phyloP scores from a whole-genome alignment of 2,329 filamentous ascomycete species.

The Phialophora tarda region DNA sequence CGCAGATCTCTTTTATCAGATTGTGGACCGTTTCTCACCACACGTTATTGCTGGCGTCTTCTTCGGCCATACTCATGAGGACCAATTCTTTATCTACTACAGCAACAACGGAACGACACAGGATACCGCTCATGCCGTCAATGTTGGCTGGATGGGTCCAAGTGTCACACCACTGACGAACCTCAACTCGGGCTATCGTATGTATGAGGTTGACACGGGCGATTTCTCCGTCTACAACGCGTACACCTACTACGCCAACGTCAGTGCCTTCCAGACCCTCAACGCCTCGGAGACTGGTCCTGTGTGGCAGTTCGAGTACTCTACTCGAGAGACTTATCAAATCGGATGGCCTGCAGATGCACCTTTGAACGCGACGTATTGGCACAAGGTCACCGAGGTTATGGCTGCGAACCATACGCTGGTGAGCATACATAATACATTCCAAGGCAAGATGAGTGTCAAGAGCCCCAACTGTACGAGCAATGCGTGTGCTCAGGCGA shows the following conservation, averaged over 20 bases:
- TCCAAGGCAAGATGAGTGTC: slow-evolving; percentile 59
- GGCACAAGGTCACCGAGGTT: slow-evolving; percentile 63
- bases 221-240: slow-evolving; percentile 61
- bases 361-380: slow-evolving; percentile 64
- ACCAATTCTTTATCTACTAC: slow-evolving; percentile 62
- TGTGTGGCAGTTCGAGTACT: slow-evolving; percentile 58
- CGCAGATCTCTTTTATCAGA: slow-evolving; percentile 54
- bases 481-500: slow-evolving; percentile 58
- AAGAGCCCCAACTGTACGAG: slow-evolving; percentile 60
- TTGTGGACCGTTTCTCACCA: slow-evolving; percentile 59
- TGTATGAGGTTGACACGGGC: slow-evolving; percentile 62
- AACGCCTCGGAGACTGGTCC: slow-evolving; percentile 50
- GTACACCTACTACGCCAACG: slow-evolving; percentile 60
- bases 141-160: slow-evolving; percentile 59
- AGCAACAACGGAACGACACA: slow-evolving; percentile 57
- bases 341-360: slow-evolving; percentile 55
- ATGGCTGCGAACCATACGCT: slow-evolving; percentile 60
- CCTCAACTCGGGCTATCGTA: slow-evolving; percentile 59
- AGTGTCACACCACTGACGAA: slow-evolving; percentile 61
- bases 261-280: slow-evolving; percentile 52
- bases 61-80: slow-evolving; percentile 63
- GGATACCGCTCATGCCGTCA: slow-evolving; percentile 52
- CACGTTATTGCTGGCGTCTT: slow-evolving; percentile 62
- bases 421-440: slow-evolving; percentile 58
- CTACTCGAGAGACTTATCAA: slow-evolving; percentile 57